A percentile compares a stretch with the other conserved stretches of the same genome.
phyloP scores from a whole-genome alignment of 2,329 filamentous ascomycete genomes.

The Hymenoscyphus fraxineus region DNA sequence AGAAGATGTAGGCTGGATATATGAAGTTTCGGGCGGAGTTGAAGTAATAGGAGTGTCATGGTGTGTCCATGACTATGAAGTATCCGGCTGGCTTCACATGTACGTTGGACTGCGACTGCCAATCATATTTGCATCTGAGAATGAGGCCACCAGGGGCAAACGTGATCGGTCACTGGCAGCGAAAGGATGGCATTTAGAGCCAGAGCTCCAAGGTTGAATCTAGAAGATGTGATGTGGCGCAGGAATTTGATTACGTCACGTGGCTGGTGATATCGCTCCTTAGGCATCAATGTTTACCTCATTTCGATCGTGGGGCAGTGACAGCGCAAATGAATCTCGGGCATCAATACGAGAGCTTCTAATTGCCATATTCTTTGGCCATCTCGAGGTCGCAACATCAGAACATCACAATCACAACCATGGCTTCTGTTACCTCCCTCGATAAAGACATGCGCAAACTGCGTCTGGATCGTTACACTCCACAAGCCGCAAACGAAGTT shows the following conservation, averaged over 20 bases:
- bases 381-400: slow-evolving; percentile 5
- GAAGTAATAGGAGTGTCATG: too few species aligned
- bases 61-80: too few species aligned
- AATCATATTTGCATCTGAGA: too few species aligned
- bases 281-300: not conserved
- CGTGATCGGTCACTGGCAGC: too few species aligned
- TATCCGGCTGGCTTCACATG: too few species aligned
- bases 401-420: slow-evolving; percentile 38
- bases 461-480: slow-evolving; percentile 90
- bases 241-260: not conserved
- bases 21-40: too few species aligned
- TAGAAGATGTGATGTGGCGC: too few species aligned
- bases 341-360: slow-evolving; percentile 6
- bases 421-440: slow-evolving; percentile 91
- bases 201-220: too few species aligned
- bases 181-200: too few species aligned
- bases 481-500: slow-evolving; percentile 80
- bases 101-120: too few species aligned
- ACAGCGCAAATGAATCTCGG: not conserved
- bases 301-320: not conserved
- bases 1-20: too few species aligned
- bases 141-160: too few species aligned
- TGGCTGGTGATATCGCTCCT: not conserved
- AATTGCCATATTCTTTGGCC: slow-evolving; percentile 6
- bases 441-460: slow-evolving; percentile 94